Percentiles rank a stretch among this genome's conserved stretches.
These are phyloP conservation scores for Podila clonocystis DNA, from an alignment of 192 early-diverging fungal species.

Conservation along the genomic window DNA sequence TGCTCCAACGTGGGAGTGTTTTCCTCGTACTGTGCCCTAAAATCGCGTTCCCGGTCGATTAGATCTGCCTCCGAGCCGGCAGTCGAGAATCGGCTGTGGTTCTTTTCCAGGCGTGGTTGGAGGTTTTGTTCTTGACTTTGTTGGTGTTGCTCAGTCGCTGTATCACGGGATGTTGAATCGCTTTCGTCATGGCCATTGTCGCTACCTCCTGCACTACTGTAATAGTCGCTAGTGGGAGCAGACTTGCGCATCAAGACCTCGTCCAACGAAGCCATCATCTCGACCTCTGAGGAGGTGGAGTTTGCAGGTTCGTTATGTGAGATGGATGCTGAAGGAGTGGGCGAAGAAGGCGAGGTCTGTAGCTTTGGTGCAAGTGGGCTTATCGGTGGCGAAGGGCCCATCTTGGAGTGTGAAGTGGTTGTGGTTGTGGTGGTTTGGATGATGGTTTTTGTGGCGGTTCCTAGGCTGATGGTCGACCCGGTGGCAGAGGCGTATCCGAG, in stretches of 20 bases:
- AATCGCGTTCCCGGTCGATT: constrained; percentile 1
- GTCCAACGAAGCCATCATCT: constrained; percentile 28
- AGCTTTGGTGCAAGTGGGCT: background rate
- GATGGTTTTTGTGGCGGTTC: background rate
- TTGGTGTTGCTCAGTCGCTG: background rate
- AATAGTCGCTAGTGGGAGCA: constrained; percentile 19
- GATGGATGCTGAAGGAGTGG: background rate
- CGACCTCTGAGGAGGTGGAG: constrained; percentile 5
- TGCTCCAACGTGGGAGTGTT: constrained; percentile 16
- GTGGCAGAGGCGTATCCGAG: constrained; percentile 1
- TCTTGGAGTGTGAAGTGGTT: background rate
- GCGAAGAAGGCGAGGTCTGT: constrained; percentile 5
- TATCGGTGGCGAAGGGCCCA: background rate
- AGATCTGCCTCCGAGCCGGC: constrained; percentile 1
- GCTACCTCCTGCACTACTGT: constrained; percentile 24
- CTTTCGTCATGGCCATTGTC: constrained; percentile 28
- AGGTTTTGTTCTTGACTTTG: constrained; percentile 7
- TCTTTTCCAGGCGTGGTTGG: constrained; percentile 2
- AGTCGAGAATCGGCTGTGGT: background rate
- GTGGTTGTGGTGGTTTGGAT: no score
- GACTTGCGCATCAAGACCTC: constrained; percentile 17
- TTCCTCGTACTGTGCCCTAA: background rate
- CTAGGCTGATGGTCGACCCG: constrained; percentile 4
- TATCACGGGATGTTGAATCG: constrained; percentile 2
- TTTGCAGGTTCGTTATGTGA: background rate